phyloP scores from a whole-genome alignment of 768 basidiomycete genomes.

The Mycena chlorophos region DNA sequence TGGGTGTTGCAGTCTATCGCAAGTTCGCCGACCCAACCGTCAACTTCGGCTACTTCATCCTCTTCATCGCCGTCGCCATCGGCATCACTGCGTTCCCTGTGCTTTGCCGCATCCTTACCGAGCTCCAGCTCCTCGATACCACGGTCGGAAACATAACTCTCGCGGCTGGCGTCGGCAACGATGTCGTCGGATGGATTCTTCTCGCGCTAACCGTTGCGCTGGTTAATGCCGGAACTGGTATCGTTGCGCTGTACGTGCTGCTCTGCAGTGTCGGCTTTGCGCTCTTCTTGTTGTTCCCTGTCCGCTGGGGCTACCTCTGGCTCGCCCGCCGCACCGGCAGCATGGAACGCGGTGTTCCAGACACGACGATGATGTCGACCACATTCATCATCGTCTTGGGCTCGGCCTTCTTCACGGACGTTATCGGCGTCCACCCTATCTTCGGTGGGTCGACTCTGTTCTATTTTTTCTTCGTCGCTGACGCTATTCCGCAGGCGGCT shows the following conservation, averaged over 20 bases:
- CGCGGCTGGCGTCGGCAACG: conserved; percentile 81
- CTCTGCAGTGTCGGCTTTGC: conserved; percentile 67
- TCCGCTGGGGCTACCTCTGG: conserved; percentile 65
- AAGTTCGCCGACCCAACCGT: conserved; percentile 59
- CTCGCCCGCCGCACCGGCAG: conserved; percentile 66
- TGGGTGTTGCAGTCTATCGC: conserved; percentile 72
- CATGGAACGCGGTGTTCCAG: conserved; percentile 71
- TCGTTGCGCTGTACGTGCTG: conserved; percentile 79
- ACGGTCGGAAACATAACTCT: conserved; percentile 82
- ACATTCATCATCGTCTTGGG: conserved; percentile 72
- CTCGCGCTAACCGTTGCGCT: conserved; percentile 83
- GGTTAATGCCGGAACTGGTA: conserved; percentile 71
- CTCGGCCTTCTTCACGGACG: conserved; percentile 83
- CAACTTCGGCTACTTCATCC: conserved; percentile 77
- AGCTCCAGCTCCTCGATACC: conserved; percentile 79
- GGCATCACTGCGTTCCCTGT: conserved; percentile 84
- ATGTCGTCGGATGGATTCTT: conserved; percentile 78
- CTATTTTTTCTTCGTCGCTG: conserved; percentile 22
- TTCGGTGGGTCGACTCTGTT: conserved; percentile 43
- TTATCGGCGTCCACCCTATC: conserved; percentile 77
- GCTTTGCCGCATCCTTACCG: conserved; percentile 81
- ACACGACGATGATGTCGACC: conserved; percentile 74
- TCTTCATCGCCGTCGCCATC: conserved; percentile 83
- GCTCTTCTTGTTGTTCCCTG: conserved; percentile 65
- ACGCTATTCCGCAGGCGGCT: conserved; percentile 55